Base-by-base conservation (phyloP, 805 yeast genomes). In the Helenozyma rhizophorensis region DNA sequence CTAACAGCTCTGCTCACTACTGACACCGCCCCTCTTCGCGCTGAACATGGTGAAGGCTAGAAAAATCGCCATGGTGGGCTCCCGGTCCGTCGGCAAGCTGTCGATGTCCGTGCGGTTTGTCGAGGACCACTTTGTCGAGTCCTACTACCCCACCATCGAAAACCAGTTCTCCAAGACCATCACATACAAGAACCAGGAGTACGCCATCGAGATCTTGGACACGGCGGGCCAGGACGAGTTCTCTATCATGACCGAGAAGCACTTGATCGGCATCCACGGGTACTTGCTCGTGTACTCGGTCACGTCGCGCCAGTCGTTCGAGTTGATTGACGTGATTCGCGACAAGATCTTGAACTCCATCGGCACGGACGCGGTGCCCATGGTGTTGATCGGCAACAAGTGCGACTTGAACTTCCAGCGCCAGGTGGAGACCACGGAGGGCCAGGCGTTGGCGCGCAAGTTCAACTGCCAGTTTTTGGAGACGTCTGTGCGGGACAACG, bases 191-290 rank as follows among this genome's bases (percentile, higher is more conserved):
- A 83, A 82, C 40, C 81, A 78, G 46, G 84, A 81, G 33, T 88
- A 83, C 54, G 79, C 80, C 33, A 76, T 89, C 16, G 96, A 87
- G 55, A 83, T 88, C 33, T 65, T 87, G 39, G 97, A 88, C 53
- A 88, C 96, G 0, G 95, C 96, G 1, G 96, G 96, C 6, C 94
- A 86, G 63, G 96, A 87, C 58, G 95, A 87, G 63, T 84, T 80
- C 54, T 75, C 86, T 30, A 76, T 84, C 43, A 73, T 88, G 59
- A 83, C 78, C 48, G 86, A 83, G 56, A 83, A 83, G 47, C 80
- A 83, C 34, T 62, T 85, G 30, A 80, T 83, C 28, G 93, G 89
- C 12, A 78, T 83, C 21, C 93, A 85, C 50, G 97, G 96, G 1
- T 83, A 83, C 52, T 64, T 88, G 27, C 60, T 89, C 26, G 84